Base-by-base conservation (phyloP, 2,329 filamentous ascomycete genomes). In the Chaetoscypha palmicola region DNA sequence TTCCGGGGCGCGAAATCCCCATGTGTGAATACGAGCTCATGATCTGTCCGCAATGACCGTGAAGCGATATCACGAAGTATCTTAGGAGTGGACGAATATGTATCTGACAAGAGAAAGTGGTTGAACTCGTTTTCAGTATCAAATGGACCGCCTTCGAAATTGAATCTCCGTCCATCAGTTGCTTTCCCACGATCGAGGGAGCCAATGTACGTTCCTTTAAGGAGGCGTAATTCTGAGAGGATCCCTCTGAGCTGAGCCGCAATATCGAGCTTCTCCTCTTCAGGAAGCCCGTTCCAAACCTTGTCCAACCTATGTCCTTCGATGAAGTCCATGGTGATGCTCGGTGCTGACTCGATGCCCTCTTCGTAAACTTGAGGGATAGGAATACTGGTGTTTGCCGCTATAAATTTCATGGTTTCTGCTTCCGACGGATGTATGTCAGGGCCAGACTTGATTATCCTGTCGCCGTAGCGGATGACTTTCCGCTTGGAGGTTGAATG, bases 301-400 rank as follows among this genome's bases (percentile, higher is more conserved):
- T 38, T 38, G 14, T 48, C 48, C 12, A 51, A 30, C 4, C 42
- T 45, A 0, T 49, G 41, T 3, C 48, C 48, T 32, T 43, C 34
- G 16, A 51, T 41, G 20, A 33, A 47, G 12, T 51, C 48, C 46
- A 51, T 49, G 5, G 40, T 46, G 12, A 51, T 49, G 24, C 23
- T 41, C 2, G 38, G 22, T 32, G 22, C 26, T 12, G 39, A 34
- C 3, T 41, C 38, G 17, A 14, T 46, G n/a, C 14, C 28, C 12
- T 23, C 24, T n/a, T 46, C 28, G 48, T 69, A 59, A 1, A 73
- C 59, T 8, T 63, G 62, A 2, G 71, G 70, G 0, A 72, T 65
- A 3, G 70, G 69, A 17, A 74, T 62, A 2, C 58, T 59, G 3
- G 68, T 73, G 38, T 68, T 58, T 11, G 58, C 36, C 4, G 62